Conservation (phyloP, 2,329 filamentous ascomycete species). For the Neofusicoccum sp. region DNA sequence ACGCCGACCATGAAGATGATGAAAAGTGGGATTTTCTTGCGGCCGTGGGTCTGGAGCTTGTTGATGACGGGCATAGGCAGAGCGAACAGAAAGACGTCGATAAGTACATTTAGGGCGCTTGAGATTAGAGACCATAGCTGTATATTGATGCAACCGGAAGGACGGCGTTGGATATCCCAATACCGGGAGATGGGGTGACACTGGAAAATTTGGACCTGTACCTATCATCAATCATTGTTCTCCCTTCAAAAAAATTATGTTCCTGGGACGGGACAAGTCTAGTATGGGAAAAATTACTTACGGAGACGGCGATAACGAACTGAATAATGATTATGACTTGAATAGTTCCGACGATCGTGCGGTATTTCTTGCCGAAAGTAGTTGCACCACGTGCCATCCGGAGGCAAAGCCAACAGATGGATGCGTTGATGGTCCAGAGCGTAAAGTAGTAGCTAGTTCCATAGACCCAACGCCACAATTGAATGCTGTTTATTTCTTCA, state of each 20-base stretch:
- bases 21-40: not conserved
- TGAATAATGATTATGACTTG: not conserved
- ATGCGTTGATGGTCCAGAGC: not conserved
- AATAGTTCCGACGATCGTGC: not conserved
- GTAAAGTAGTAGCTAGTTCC: not conserved
- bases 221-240: not conserved
- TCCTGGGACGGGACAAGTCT: not conserved
- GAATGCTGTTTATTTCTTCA: not conserved
- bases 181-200: not conserved
- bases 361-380: conserved; percentile 3
- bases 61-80: conserved; percentile 2
- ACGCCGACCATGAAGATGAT: not conserved
- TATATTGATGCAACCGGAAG: conserved; percentile 6
- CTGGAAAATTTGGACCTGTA: not conserved
- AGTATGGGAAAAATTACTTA: not conserved
- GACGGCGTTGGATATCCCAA: conserved; percentile 5
- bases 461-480: conserved; percentile 12
- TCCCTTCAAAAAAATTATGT: not conserved
- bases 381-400: conserved; percentile 6
- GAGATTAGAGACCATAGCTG: not conserved
- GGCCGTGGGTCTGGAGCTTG: not conserved
- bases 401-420: not conserved
- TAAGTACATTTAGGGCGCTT: not conserved
- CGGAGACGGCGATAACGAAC: not conserved
- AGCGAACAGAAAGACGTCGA: not conserved